These are phyloP conservation scores for Mrakia frigida DNA, from an alignment of 768 basidiomycete genomes.

Conservation along the genomic window DNA sequence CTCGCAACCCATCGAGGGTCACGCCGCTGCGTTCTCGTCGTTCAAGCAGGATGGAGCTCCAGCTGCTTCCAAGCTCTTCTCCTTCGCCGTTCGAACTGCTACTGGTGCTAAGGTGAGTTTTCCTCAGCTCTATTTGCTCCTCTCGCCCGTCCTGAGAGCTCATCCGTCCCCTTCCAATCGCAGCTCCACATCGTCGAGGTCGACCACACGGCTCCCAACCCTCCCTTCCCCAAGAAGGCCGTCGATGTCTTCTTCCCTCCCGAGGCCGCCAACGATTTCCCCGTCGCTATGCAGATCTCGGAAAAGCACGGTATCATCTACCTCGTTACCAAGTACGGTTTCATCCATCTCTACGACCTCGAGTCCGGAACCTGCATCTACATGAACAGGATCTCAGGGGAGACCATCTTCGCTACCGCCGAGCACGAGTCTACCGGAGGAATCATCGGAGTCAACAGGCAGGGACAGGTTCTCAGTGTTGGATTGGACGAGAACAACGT, in stretches of 20 bases:
- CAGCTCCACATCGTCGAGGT: constrained; percentile 98
- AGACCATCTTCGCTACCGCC: constrained; percentile 98
- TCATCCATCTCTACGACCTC: constrained; percentile 97
- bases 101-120: constrained; percentile 85
- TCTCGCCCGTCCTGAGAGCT: not conserved
- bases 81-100: constrained; percentile 93
- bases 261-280: constrained; percentile 97
- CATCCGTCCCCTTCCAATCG: not conserved
- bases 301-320: constrained; percentile 94
- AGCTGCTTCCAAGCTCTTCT: constrained; percentile 80
- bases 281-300: constrained; percentile 98
- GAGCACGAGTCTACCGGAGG: constrained; percentile 90
- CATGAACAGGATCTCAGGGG: constrained; percentile 99
- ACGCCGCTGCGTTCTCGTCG: constrained; percentile 93
- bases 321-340: constrained; percentile 97
- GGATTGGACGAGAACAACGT: constrained; percentile 94
- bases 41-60: constrained; percentile 84
- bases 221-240: constrained; percentile 91
- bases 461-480: constrained; percentile 95
- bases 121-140: too few relatives aligned
- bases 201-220: constrained; percentile 86
- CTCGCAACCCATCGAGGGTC: constrained; percentile 96
- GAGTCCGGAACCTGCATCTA: constrained; percentile 96
- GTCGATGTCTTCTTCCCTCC: constrained; percentile 99
- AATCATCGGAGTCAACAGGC: constrained; percentile 99